phyloP scores from a whole-genome alignment of 176 grass and related monocot genomes.

The Oryza punctata region DNA sequence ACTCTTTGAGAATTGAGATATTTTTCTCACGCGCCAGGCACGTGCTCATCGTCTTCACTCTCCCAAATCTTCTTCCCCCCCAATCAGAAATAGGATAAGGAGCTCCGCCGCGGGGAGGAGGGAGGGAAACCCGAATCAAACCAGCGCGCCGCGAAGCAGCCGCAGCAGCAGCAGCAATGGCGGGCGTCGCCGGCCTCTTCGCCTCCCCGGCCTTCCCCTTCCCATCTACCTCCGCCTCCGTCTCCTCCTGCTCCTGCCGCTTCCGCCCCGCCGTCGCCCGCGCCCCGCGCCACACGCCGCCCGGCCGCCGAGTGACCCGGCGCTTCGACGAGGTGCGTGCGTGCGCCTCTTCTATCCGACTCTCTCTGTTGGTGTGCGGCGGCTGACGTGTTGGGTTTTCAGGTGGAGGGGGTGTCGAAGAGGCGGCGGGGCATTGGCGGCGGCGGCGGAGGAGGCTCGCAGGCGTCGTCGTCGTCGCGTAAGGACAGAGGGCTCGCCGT shows the following conservation, averaged over 20 bases:
- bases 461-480: slow-evolving; percentile 37
- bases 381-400: background rate
- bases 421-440: slow-evolving; percentile 55
- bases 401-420: slow-evolving; percentile 61
- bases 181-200: slow-evolving; percentile 44
- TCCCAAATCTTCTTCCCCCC: background rate
- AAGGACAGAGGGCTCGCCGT: slow-evolving; percentile 45
- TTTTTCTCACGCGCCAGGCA: background rate
- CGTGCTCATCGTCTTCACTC: background rate
- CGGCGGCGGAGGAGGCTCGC: slow-evolving; percentile 39
- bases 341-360: background rate
- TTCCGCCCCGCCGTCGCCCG: slow-evolving; percentile 48
- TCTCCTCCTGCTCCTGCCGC: slow-evolving; percentile 50
- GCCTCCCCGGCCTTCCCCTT: slow-evolving; percentile 46
- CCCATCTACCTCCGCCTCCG: slow-evolving; percentile 23
- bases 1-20: background rate
- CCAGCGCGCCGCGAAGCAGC: background rate
- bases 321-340: slow-evolving; percentile 48
- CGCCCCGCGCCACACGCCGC: slow-evolving; percentile 39
- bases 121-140: slow-evolving; percentile 44
- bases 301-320: slow-evolving; percentile 27
- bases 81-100: slow-evolving; percentile 45
- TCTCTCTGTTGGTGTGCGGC: background rate
- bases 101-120: background rate
- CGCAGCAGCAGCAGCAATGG: slow-evolving; percentile 36